Evolutionary conservation across 192 early-diverging fungal species (phyloP).

Genomic region (Diversispora eburnea): DNA sequence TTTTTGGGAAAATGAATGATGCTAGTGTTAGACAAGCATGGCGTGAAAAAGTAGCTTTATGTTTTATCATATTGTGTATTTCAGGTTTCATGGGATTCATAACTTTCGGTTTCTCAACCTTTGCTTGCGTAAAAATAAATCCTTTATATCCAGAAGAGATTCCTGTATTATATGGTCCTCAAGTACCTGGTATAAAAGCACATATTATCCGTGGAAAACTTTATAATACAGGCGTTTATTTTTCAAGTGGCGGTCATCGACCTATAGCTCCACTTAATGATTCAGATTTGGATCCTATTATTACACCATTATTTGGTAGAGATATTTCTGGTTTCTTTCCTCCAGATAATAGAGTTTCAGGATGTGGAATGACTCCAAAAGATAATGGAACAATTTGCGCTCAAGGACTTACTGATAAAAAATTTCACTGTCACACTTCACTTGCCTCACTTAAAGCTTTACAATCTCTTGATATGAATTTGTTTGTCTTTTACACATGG

Average conservation of each 20-base stretch:
- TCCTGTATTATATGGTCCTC: constrained; percentile 34
- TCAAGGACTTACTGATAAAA: neutral
- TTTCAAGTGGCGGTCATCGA: constrained; percentile 18
- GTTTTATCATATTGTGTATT: constrained; percentile 63
- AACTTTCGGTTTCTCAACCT: constrained; percentile 64
- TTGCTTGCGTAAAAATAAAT: constrained; percentile 25
- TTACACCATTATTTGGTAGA: constrained; percentile 11
- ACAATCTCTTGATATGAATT: neutral
- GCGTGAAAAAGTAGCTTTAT: constrained; percentile 84
- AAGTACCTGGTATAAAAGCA: constrained; percentile 10
- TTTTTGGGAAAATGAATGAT: constrained; percentile 25
- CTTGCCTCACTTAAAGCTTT: neutral
- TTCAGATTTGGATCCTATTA: constrained; percentile 4
- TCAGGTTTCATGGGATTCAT: constrained; percentile 71
- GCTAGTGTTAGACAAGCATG: constrained; percentile 61
- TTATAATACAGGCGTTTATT: constrained; percentile 27
- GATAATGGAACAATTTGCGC: constrained; percentile 15
- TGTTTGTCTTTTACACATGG: constrained; percentile 34
- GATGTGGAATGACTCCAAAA: constrained; percentile 6
- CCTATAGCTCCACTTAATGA: constrained; percentile 20
- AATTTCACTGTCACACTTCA: constrained; percentile 31
- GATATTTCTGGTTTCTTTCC: constrained; percentile 25
- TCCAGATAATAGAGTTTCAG: neutral
- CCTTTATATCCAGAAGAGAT: constrained; percentile 35
- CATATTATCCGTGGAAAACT: constrained; percentile 26